Conservation (phyloP, 441 rosid genomes). For the Sinapis alba region DNA sequence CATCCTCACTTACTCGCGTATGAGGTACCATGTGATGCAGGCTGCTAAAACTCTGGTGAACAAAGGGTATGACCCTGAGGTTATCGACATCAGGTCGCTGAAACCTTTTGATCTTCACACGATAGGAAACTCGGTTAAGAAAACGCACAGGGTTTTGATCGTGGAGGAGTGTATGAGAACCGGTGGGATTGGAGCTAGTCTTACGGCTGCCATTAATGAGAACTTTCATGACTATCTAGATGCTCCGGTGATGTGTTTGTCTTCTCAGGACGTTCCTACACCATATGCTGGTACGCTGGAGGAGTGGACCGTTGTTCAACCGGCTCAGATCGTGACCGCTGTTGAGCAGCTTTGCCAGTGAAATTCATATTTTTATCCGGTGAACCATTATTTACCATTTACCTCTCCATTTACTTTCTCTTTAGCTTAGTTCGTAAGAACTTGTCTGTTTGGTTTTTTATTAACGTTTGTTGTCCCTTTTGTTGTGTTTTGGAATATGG, state of each 20-base stretch:
- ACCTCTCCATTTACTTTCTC: conserved; percentile 5
- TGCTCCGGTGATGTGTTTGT: conserved; percentile 87
- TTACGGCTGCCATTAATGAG: conserved; percentile 87
- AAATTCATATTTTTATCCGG: conserved; percentile 15
- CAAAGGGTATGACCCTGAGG: conserved; percentile 96
- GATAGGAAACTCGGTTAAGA: conserved; percentile 90
- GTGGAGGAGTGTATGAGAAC: conserved; percentile 99
- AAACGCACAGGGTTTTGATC: conserved; percentile 86
- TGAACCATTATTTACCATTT: conserved; percentile 19
- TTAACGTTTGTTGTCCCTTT: neutral
- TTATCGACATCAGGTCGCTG: conserved; percentile 87
- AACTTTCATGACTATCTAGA: conserved; percentile 92
- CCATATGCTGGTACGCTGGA: conserved; percentile 92
- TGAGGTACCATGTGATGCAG: conserved; percentile 47
- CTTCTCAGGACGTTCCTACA: conserved; percentile 97
- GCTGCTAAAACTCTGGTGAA: conserved; percentile 95
- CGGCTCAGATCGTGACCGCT: conserved; percentile 92
- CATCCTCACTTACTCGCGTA: conserved; percentile 12
- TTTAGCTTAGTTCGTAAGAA: conserved; percentile 2
- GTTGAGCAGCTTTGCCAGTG: conserved; percentile 93
- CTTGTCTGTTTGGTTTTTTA: conserved; percentile 12
- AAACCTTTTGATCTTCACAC: conserved; percentile 93
- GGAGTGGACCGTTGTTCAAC: conserved; percentile 97
- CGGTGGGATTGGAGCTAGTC: conserved; percentile 96
- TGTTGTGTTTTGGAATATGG: neutral